Percentiles rank a stretch among this genome's conserved stretches.
These are phyloP conservation scores for Globisporangium mamillatum DNA, from an alignment of 352 stramenopile species.

Conservation along the genomic window DNA sequence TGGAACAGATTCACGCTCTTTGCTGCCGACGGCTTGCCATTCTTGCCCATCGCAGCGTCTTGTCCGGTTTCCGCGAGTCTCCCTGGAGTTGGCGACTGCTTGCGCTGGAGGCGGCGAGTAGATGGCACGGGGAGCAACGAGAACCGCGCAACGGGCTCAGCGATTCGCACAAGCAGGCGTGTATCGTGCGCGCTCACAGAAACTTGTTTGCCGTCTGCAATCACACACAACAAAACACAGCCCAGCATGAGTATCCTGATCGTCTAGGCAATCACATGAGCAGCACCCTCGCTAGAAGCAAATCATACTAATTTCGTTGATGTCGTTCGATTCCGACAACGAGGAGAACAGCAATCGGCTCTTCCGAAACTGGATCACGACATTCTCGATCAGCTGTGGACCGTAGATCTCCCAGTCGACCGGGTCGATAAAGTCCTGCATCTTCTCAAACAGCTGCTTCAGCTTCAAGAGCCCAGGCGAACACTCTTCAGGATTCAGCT, in stretches of 20 bases:
- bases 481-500: slow-evolving; percentile 56
- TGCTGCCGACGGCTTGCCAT: slow-evolving; percentile 20
- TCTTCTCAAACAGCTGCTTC: slow-evolving; percentile 66
- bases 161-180: slow-evolving; percentile 62
- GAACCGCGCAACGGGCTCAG: slow-evolving; percentile 74
- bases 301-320: slow-evolving; percentile 81
- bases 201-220: slow-evolving; percentile 73
- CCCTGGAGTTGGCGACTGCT: slow-evolving; percentile 22
- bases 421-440: slow-evolving; percentile 82
- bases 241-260: neutral
- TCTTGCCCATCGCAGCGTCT: slow-evolving; percentile 20
- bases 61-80: neutral
- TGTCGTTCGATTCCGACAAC: slow-evolving; percentile 77
- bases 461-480: slow-evolving; percentile 52
- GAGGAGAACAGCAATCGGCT: slow-evolving; percentile 85
- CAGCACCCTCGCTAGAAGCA: neutral
- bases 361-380: slow-evolving; percentile 84
- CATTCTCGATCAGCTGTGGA: slow-evolving; percentile 81
- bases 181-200: slow-evolving; percentile 63
- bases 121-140: slow-evolving; percentile 74
- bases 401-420: slow-evolving; percentile 90
- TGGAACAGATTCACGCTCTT: slow-evolving; percentile 43
- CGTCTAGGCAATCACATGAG: neutral
- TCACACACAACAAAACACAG: slow-evolving; percentile 15
- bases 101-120: slow-evolving; percentile 50